Base-by-base conservation (phyloP, 2,329 filamentous ascomycete species). In the Nectriaceae sp. region DNA sequence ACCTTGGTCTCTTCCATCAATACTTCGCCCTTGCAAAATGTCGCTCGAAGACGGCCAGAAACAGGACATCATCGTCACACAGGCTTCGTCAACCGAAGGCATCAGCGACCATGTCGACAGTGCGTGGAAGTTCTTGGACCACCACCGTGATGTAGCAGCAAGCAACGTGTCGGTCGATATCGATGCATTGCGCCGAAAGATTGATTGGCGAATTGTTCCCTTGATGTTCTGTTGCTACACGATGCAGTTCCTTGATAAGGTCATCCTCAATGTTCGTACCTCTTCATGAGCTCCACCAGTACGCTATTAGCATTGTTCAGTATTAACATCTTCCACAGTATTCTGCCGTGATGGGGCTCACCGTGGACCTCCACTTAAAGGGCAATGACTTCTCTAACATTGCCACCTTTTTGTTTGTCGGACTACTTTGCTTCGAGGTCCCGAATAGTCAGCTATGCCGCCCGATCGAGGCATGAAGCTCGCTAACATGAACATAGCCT, bases 161-260 rank as follows among this genome's bases (percentile, higher is more conserved):
- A 62, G 61, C 22, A 62, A 60, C 36, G 65, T 58, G 15, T 64
- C 57, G 2, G 65, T 76, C 29, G 65, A 79, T 52, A 66, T 81
- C 40, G 66, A 68, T 50, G 65, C 66, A 2, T 63, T 85, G 37
- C 69, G 79, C 4, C 75, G 76, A 50, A 82, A 77, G 64, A 76
- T 85, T 41, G 82, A 85, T 58, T 78, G 70, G 68, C 76, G 72
- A 41, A 80, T 85, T 44, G 71, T 85, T 26, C 82, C 82, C 0
- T 70, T 85, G 44, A 83, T 85, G 78, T 84, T 84, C 51, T 65
- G 74, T 38, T 80, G 76, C 59, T 85, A 85, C 59, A 77, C 77
- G n/a, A 73, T 84, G 68, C 81, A 85, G 58, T 84, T 84, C 55
- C 70, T 85, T 38, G 83, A 85, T 70, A 86, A 86, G 66, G 78